Evolutionary conservation across 306 rosid species (phyloP), one percentile per base, ranked within the genome.

Genomic region (Cicer pinnatifidum): DNA sequence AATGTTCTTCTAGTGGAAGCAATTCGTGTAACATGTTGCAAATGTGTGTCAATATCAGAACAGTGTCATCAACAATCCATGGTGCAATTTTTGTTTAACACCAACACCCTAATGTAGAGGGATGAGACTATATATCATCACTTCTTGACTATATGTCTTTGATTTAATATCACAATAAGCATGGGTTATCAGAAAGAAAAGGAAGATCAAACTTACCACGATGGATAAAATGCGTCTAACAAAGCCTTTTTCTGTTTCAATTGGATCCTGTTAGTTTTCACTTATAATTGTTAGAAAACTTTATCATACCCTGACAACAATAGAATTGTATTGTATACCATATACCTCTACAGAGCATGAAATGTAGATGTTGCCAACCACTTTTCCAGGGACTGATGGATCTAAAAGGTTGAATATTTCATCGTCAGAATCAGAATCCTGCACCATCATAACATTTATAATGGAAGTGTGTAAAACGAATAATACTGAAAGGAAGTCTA

Each of bases 211-310:
- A 83, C 94, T 77, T 91, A 94, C 98, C 96, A 94, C 88, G 13
- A 91, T 87, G 68, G 98, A 87, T 84, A 94, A 82, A 81, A 94
- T 94, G 75, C 97, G 97, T 69, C 85, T 88, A 56, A 91, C 94
- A 85, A 94, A 91, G 72, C 91, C 71, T 76, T 86, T 94, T 79
- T 91, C 91, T 13, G 92, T 94, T 87, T 94, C 97, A 71, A 80
- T 63, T 39, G 97, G 96, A 70, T 94, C 98, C 98, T 94, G 96
- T 66, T 65, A 78, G 73, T 53, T 71, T 85, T 76, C 13, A 59
- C 52, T 33, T 28, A 15, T 17, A 48, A 53, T 63, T 73, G 82
- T 89, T 67, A 83, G 38, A 77, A 69, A 67, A 53, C 33, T 17
- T 47, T 51, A 71, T 28, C 76, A 75, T 16, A 76, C 20, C 39